phyloP scores from a whole-genome alignment of 164 flowering plant species.

The Tinospora cordifolia region DNA sequence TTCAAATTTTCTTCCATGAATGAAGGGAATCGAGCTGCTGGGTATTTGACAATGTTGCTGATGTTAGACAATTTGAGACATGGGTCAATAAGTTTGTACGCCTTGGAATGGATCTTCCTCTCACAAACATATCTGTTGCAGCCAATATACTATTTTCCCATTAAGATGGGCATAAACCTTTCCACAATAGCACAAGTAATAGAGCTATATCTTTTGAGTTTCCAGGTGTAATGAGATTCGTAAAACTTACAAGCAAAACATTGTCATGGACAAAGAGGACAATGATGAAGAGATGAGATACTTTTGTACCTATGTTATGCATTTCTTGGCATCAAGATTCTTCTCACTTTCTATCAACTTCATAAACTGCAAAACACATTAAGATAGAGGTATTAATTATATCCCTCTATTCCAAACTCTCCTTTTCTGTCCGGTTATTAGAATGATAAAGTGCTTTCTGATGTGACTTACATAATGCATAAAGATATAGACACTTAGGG shows the following conservation, averaged over 20 bases:
- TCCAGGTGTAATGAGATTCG: neutral
- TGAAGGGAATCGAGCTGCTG: neutral
- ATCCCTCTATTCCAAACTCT: neutral
- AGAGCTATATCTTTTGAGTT: neutral
- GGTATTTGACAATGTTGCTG: neutral
- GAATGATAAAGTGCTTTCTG: neutral
- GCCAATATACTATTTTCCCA: neutral
- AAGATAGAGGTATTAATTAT: neutral
- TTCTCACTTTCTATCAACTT: constrained; percentile 51
- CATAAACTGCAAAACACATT: constrained; percentile 48
- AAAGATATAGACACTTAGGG: neutral
- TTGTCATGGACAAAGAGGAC: neutral
- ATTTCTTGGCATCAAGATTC: constrained; percentile 27
- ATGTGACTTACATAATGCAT: neutral
- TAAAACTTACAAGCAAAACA: too few relatives aligned
- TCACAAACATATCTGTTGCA: neutral
- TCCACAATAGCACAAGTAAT: neutral
- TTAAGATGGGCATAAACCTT: neutral
- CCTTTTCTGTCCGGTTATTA: neutral
- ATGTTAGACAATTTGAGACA: neutral
- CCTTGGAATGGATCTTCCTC: neutral
- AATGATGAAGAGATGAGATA: neutral
- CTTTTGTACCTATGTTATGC: constrained; percentile 4
- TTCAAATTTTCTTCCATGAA: neutral
- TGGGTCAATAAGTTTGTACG: neutral